phyloP scores from a whole-genome alignment of 306 rosid genomes.

The Acacia confusa region DNA sequence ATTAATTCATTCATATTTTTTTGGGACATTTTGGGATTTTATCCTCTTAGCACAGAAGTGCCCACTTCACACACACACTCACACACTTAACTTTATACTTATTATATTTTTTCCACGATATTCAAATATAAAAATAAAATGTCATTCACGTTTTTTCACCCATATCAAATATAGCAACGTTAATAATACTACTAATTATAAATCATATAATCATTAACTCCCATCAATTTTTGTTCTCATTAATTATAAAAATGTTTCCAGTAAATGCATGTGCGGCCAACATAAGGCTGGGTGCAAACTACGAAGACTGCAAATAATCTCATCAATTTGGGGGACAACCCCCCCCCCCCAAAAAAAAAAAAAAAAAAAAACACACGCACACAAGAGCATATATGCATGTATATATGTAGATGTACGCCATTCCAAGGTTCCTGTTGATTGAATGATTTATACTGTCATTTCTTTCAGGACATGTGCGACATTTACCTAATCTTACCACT shows the following conservation, averaged over 20 bases:
- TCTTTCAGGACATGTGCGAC: background rate
- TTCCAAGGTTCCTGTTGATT: background rate
- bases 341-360: too few species aligned
- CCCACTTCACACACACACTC: background rate
- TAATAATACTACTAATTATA: background rate
- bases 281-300: background rate
- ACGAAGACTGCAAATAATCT: background rate
- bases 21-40: background rate
- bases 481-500: slow-evolving; percentile 36
- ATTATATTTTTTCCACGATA: background rate
- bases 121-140: background rate
- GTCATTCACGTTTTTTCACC: background rate
- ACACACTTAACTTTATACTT: background rate
- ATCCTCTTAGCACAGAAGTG: background rate
- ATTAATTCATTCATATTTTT: background rate
- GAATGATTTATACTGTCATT: background rate
- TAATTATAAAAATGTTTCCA: too few species aligned
- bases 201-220: background rate
- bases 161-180: background rate
- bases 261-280: too few species aligned
- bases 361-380: too few species aligned
- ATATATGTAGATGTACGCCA: background rate
- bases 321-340: slow-evolving; percentile 9
- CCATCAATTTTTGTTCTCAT: background rate
- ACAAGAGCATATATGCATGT: too few species aligned